Percentiles rank a stretch among this genome's conserved stretches.
Conservation (phyloP, 495 filamentous ascomycete genomes). For the Aspergillus nanangensis region DNA sequence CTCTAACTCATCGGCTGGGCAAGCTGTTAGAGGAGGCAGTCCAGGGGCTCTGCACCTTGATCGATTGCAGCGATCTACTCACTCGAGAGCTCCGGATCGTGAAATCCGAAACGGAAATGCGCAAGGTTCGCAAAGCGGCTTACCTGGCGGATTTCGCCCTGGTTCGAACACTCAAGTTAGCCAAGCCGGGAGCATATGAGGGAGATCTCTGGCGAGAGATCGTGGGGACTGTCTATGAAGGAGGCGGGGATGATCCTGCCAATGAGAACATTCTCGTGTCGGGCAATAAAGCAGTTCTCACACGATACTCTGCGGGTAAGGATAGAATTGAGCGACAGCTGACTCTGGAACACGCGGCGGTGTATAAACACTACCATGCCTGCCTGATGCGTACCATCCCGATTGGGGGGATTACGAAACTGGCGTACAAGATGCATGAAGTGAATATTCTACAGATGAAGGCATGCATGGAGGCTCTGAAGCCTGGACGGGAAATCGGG, state of each 20-base stretch:
- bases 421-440: slow-evolving; percentile 15
- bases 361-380: slow-evolving; percentile 22
- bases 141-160: slow-evolving; percentile 22
- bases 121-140: slow-evolving; percentile 21
- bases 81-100: slow-evolving; percentile 18
- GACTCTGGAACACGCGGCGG: slow-evolving; percentile 19
- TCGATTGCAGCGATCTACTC: slow-evolving; percentile 17
- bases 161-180: slow-evolving; percentile 16
- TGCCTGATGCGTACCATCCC: slow-evolving; percentile 22
- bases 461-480: slow-evolving; percentile 17
- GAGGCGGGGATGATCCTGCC: slow-evolving; percentile 20
- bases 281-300: slow-evolving; percentile 22
- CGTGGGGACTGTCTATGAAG: slow-evolving; percentile 18
- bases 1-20: slow-evolving; percentile 14
- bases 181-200: slow-evolving; percentile 21
- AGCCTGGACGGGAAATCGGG: slow-evolving; percentile 16
- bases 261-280: slow-evolving; percentile 25
- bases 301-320: slow-evolving; percentile 21
- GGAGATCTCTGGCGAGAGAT: slow-evolving; percentile 22
- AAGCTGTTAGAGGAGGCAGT: slow-evolving; percentile 15
- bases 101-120: slow-evolving; percentile 19
- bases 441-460: slow-evolving; percentile 22
- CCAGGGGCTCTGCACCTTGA: slow-evolving; percentile 12
- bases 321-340: slow-evolving; percentile 17
- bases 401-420: slow-evolving; percentile 19